Evolutionary conservation across 441 rosid genomes (phyloP).

Genomic region (Arabidopsis lyrata): DNA sequence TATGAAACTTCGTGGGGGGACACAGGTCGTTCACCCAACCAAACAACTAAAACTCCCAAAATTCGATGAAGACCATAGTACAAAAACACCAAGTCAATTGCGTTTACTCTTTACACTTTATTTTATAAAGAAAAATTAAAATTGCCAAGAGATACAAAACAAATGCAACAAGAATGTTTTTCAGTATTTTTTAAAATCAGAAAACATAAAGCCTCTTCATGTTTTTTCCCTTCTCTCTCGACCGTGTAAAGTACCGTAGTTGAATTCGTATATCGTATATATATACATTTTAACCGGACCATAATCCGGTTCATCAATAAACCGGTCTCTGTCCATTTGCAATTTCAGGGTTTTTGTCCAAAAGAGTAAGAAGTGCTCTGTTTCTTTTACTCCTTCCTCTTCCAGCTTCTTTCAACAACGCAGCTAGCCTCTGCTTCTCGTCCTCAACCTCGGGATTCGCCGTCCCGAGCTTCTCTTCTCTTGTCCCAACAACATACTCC

Average conservation of each 20-base stretch:
- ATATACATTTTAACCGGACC: slow-evolving; percentile 36
- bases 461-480: slow-evolving; percentile 95
- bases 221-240: neutral
- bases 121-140: neutral
- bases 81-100: neutral
- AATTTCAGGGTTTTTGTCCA: slow-evolving; percentile 57
- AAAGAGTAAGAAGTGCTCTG: slow-evolving; percentile 69
- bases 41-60: neutral
- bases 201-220: slow-evolving; percentile 13
- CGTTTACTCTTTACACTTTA: slow-evolving; percentile 24
- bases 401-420: slow-evolving; percentile 88
- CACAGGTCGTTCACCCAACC: too few species aligned
- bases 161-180: slow-evolving; percentile 22
- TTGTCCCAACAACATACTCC: slow-evolving; percentile 78
- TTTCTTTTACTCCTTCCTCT: slow-evolving; percentile 73
- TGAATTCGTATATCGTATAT: slow-evolving; percentile 37
- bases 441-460: slow-evolving; percentile 91
- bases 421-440: slow-evolving; percentile 74
- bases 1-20: too few species aligned
- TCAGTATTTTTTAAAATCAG: slow-evolving; percentile 22
- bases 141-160: slow-evolving; percentile 25
- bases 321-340: slow-evolving; percentile 47
- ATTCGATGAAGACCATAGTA: too few species aligned
- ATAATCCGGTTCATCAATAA: slow-evolving; percentile 42
- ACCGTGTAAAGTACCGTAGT: slow-evolving; percentile 28